Base-by-base conservation (phyloP, 768 basidiomycete genomes). In the Serpula lacrymans region DNA sequence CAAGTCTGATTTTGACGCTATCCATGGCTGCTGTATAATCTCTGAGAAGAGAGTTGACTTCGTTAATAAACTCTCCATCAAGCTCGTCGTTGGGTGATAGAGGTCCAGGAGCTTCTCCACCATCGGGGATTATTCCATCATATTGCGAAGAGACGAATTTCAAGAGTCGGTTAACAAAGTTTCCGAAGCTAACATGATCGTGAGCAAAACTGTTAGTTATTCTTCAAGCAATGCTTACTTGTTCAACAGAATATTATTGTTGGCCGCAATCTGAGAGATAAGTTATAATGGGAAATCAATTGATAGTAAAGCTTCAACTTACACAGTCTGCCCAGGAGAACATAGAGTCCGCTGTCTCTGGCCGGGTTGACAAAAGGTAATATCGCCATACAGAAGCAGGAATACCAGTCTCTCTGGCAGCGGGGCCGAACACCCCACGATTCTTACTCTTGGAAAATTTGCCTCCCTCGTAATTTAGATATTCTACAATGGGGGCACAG, bases 401-500 rank as follows among this genome's bases (percentile, higher is more conserved):
- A 31, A 96, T 86, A 3, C 92, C 92, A 2, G 96, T 95, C 45
- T 96, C 90, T 55, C 79, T 88, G 0, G 95, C 96, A 12, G 84
- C 84, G 41, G 92, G 91, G 20, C 96, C 96, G 49, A 99, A 99
- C 2, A 99, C 95, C 30, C 95, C 96, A 40, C 95, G 85, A 50
- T 93, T 92, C 49, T 88, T 82, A 55, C 91, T 93, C 69, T 99
- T 99, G 29, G 93, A 96, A 74, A 99, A 99, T 60, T 99, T 99
- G 27, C 94, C 94, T 20, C 92, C 90, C 60, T 99, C 96, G 62
- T 98, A 98, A 56, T 98, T 97, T 51, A 98, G 71, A 60, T 94
- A 97, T 62, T 99, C 95, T 95, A 52, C 23, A 41, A 7, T 23
- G 27, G 6, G 9, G 20, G 34, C 14, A 46, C 29, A 14, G 31